Percentiles rank a stretch among this genome's conserved stretches.
Evolutionary conservation across 2,329 filamentous ascomycete genomes (phyloP).

Genomic region (Acrocalymma vagum): DNA sequence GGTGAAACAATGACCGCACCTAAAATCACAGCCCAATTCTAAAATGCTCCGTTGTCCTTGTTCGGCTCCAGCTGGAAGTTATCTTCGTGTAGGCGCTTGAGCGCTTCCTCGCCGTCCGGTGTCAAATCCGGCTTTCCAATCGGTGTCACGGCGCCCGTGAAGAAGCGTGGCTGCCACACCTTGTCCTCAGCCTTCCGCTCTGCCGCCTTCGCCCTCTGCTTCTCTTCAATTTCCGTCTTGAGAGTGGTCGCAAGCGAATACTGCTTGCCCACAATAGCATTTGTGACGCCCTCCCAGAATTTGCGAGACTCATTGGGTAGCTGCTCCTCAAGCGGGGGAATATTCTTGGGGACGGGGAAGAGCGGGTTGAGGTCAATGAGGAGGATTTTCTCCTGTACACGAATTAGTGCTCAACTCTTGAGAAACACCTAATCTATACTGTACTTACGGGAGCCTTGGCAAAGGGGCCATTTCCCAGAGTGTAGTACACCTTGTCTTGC

Average conservation of each 20-base stretch:
- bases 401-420: conserved; percentile 13
- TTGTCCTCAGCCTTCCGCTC: conserved; percentile 75
- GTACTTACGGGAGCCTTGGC: conserved; percentile 64
- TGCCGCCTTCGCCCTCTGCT: conserved; percentile 83
- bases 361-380: conserved; percentile 91
- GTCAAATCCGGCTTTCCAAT: conserved; percentile 70
- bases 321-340: conserved; percentile 81
- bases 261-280: conserved; percentile 84
- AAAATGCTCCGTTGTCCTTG: conserved; percentile 51
- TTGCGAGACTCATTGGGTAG: conserved; percentile 88
- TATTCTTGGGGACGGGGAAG: conserved; percentile 76
- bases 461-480: conserved; percentile 56
- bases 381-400: conserved; percentile 63
- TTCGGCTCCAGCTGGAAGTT: conserved; percentile 59
- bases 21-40: too few species aligned
- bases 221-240: conserved; percentile 92
- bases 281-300: conserved; percentile 88
- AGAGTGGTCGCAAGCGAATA: conserved; percentile 83
- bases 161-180: conserved; percentile 88
- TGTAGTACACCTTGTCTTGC: conserved; percentile 76
- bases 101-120: conserved; percentile 65
- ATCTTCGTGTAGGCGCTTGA: conserved; percentile 64
- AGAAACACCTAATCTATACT: conserved; percentile 1
- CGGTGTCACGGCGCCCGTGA: conserved; percentile 69
- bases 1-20: too few species aligned